A percentile compares a stretch with the other conserved stretches of the same genome.
Evolutionary conservation across 2,329 filamentous ascomycete genomes (phyloP).

Genomic region (Colletotrichum sp.): DNA sequence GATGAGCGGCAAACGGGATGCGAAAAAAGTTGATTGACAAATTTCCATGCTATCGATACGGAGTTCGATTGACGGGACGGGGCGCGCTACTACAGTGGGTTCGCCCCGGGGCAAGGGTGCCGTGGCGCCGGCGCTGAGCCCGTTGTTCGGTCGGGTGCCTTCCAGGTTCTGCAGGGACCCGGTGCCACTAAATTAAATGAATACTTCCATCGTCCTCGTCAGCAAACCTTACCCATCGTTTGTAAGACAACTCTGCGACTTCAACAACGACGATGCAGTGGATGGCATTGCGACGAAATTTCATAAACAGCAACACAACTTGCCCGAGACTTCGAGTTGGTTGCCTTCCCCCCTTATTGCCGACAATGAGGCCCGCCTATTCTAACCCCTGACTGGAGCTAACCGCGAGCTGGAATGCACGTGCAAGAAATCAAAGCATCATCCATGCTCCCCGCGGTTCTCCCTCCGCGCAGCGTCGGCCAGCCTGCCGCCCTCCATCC

Average conservation of each 20-base stretch:
- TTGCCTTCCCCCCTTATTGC: background rate
- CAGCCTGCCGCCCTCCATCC: background rate
- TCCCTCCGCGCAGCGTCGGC: background rate
- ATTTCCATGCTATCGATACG: background rate
- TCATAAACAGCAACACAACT: background rate
- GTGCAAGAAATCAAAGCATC: conserved; percentile 2
- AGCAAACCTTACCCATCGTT: background rate
- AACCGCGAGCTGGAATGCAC: background rate
- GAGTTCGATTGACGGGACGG: conserved; percentile 1
- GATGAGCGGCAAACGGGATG: background rate
- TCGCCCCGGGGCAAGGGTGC: background rate
- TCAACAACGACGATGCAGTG: background rate
- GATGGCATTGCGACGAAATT: background rate
- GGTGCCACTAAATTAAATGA: background rate
- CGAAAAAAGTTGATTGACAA: background rate
- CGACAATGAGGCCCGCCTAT: background rate
- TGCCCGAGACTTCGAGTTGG: background rate
- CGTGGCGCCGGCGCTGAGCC: background rate
- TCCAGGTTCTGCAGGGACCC: background rate
- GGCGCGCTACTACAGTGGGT: background rate
- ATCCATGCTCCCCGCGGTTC: conserved; percentile 4
- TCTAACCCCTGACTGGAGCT: background rate
- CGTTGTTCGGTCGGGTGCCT: background rate
- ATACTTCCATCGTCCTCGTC: background rate
- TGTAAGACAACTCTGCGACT: background rate